These are phyloP conservation scores for Karstenula rhodostoma DNA, from an alignment of 2,329 filamentous ascomycete species.

Conservation along the genomic window DNA sequence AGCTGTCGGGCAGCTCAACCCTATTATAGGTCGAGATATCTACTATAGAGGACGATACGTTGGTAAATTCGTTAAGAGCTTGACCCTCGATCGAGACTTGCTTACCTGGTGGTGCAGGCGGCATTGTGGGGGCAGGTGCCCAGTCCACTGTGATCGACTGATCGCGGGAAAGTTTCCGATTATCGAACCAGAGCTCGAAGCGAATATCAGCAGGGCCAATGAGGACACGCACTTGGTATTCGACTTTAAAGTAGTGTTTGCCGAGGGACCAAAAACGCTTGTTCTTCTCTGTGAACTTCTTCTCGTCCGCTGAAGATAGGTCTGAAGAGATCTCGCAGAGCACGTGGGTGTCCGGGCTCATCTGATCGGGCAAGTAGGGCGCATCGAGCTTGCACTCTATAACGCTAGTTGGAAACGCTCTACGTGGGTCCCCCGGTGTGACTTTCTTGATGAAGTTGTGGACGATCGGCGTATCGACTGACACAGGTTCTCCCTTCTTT, in stretches of 20 bases:
- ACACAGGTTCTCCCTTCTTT: constrained; percentile 46
- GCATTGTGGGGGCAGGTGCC: constrained; percentile 29
- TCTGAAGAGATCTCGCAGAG: constrained; percentile 49
- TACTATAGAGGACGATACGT: neutral
- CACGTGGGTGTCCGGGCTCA: constrained; percentile 40
- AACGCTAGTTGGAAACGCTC: constrained; percentile 44
- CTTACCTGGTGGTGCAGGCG: constrained; percentile 10
- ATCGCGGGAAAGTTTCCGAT: constrained; percentile 45
- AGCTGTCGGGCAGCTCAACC: constrained; percentile 28
- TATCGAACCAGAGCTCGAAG: constrained; percentile 51
- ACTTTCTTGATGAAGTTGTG: constrained; percentile 46
- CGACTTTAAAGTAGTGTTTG: constrained; percentile 44
- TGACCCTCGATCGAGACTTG: no score
- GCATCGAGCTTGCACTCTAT: constrained; percentile 39
- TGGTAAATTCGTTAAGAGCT: no score
- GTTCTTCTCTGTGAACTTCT: constrained; percentile 47
- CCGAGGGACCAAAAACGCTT: constrained; percentile 46
- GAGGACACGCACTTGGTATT: constrained; percentile 48
- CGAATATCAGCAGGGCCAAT: constrained; percentile 50
- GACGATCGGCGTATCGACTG: constrained; percentile 42
- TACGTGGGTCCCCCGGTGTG: constrained; percentile 40
- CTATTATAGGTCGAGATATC: constrained; percentile 23
- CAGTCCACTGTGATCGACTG: constrained; percentile 49
- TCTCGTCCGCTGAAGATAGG: constrained; percentile 40
- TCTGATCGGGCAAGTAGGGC: constrained; percentile 35